Percentiles rank a stretch among this genome's conserved stretches.
Conservation (phyloP, 1,284 basidiomycete genomes). For the Mycena sp. region DNA sequence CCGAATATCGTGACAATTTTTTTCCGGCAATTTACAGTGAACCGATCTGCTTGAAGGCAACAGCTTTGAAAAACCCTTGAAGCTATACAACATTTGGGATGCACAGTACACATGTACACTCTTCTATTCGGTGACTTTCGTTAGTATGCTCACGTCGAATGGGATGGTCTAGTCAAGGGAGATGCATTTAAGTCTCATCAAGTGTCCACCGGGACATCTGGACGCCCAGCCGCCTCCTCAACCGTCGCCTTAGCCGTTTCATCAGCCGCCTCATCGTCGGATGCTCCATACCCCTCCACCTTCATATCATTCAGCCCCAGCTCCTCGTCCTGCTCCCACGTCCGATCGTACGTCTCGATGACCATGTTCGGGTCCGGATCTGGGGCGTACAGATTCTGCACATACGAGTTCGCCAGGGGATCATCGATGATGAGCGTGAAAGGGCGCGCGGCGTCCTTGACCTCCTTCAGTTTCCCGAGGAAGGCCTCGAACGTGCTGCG, state of each 20-base stretch:
- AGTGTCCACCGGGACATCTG: too few species aligned
- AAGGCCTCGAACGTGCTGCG: constrained; percentile 77
- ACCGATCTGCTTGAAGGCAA: too few species aligned
- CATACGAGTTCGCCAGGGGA: constrained; percentile 94
- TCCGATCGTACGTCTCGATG: constrained; percentile 85
- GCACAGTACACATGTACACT: too few species aligned
- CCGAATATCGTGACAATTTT: too few species aligned
- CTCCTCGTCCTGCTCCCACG: constrained; percentile 94
- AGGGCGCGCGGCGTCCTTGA: constrained; percentile 78
- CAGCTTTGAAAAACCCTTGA: too few species aligned
- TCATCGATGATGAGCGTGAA: constrained; percentile 97
- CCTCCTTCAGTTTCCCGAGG: constrained; percentile 81
- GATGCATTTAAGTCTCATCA: too few species aligned
- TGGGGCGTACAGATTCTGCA: constrained; percentile 95
- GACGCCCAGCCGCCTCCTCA: neutral
- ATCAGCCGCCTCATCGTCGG: constrained; percentile 28
- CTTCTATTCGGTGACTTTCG: too few species aligned
- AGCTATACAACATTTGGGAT: too few species aligned
- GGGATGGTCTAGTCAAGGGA: too few species aligned
- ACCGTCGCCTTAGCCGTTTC: neutral
- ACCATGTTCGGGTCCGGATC: constrained; percentile 93
- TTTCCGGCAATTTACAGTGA: too few species aligned
- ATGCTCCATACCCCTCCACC: constrained; percentile 82
- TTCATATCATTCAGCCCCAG: constrained; percentile 97
- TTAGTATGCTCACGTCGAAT: too few species aligned